Conservation (phyloP, 345 rosid species). For the Eucalyptus virginea region DNA sequence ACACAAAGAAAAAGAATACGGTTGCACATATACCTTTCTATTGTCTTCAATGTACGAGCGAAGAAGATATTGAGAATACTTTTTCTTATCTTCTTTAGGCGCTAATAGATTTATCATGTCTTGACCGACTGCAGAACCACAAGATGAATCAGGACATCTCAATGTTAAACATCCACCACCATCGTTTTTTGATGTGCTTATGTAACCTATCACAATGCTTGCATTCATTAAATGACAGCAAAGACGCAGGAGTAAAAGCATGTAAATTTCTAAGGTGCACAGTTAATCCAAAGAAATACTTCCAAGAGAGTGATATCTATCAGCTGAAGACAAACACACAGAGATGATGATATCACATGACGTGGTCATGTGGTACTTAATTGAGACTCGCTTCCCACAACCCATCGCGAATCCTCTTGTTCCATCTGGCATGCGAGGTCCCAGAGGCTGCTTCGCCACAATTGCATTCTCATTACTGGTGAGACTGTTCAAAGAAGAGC, state of each 20-base stretch:
- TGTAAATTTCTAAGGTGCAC: background rate
- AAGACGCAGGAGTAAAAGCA: background rate
- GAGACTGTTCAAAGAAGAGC: conserved; percentile 25
- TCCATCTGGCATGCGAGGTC: conserved; percentile 99
- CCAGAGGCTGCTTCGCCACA: conserved; percentile 75
- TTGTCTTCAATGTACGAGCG: conserved; percentile 91
- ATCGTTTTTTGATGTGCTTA: conserved; percentile 59
- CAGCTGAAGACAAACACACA: background rate
- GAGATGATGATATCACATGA: background rate
- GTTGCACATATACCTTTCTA: conserved; percentile 47
- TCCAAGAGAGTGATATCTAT: background rate
- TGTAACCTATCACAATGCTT: conserved; percentile 41
- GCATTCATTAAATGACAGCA: background rate
- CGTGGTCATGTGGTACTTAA: too few relatives aligned
- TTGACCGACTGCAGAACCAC: conserved; percentile 70
- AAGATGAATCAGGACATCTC: conserved; percentile 88
- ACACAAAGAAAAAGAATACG: background rate
- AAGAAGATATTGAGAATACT: conserved; percentile 74
- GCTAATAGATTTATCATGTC: conserved; percentile 64
- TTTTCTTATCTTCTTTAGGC: conserved; percentile 54
- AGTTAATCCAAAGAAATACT: background rate
- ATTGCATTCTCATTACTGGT: conserved; percentile 35
- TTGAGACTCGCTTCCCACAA: too few relatives aligned
- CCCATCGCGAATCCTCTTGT: conserved; percentile 59
- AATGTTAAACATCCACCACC: conserved; percentile 92